Evolutionary conservation across 2,329 filamentous ascomycete genomes (phyloP).

Genomic region (Fusarium graminum): DNA sequence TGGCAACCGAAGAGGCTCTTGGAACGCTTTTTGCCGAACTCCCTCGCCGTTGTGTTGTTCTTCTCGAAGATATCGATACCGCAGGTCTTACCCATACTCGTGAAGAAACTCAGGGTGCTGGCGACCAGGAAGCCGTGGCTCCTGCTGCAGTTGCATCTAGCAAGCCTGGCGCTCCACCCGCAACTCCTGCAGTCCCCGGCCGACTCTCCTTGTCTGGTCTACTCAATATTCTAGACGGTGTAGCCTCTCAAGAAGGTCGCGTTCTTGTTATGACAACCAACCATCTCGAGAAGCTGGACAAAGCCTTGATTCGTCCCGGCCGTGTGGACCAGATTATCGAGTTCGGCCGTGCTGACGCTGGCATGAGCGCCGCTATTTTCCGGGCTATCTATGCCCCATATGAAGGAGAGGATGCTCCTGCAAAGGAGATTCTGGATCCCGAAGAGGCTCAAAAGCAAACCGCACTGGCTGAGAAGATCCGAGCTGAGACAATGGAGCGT

Average conservation of each 20-base stretch:
- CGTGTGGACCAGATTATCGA: constrained; percentile 71
- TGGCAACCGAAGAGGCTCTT: constrained; percentile 75
- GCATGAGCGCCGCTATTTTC: constrained; percentile 68
- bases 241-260: constrained; percentile 73
- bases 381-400: constrained; percentile 69
- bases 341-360: constrained; percentile 66
- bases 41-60: constrained; percentile 77
- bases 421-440: constrained; percentile 27
- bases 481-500: constrained; percentile 54
- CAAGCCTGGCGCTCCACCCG: constrained; percentile 19
- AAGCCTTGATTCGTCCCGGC: constrained; percentile 72
- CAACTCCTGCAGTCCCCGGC: constrained; percentile 30
- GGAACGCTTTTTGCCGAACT: constrained; percentile 74
- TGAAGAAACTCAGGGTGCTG: constrained; percentile 53
- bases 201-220: constrained; percentile 79
- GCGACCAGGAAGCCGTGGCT: constrained; percentile 39
- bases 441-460: constrained; percentile 51
- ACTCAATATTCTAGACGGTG: constrained; percentile 84
- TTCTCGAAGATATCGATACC: constrained; percentile 82
- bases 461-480: constrained; percentile 50
- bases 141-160: constrained; percentile 17
- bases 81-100: constrained; percentile 75
- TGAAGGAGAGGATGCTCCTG: constrained; percentile 49
- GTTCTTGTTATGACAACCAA: constrained; percentile 76
- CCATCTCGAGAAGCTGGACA: constrained; percentile 71